A percentile compares a stretch with the other conserved stretches of the same genome.
Evolutionary conservation across 2,329 filamentous ascomycete species (phyloP).

Genomic region (Waltergamsia citrina): DNA sequence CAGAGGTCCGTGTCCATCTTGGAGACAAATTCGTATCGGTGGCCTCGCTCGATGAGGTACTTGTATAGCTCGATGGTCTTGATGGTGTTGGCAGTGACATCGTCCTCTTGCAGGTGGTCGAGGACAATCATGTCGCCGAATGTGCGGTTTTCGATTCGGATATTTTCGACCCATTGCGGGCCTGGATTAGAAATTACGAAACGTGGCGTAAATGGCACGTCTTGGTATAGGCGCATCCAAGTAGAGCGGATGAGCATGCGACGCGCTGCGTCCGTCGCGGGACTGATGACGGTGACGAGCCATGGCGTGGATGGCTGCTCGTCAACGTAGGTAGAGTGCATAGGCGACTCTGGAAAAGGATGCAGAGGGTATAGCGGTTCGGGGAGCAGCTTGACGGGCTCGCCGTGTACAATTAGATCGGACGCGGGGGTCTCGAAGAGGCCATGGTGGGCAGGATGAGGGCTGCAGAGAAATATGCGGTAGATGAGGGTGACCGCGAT

Average conservation of each 20-base stretch:
- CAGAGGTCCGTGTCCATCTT: constrained; percentile 22
- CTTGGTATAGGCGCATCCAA: constrained; percentile 19
- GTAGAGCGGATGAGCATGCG: constrained; percentile 19
- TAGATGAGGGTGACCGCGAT: neutral
- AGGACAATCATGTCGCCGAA: constrained; percentile 23
- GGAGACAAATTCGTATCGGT: constrained; percentile 18
- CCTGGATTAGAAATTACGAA: constrained; percentile 22
- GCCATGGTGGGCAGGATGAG: constrained; percentile 2
- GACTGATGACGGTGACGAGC: constrained; percentile 18
- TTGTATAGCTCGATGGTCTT: constrained; percentile 22
- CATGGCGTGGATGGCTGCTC: constrained; percentile 10
- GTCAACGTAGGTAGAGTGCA: constrained; percentile 3
- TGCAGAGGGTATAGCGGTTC: constrained; percentile 8
- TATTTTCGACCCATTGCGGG: constrained; percentile 12
- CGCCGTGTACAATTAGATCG: constrained; percentile 6
- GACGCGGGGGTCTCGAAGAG: constrained; percentile 3
- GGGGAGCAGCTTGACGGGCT: constrained; percentile 4
- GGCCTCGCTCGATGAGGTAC: constrained; percentile 13
- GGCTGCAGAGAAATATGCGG: neutral
- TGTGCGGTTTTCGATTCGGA: constrained; percentile 19
- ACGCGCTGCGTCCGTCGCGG: constrained; percentile 15
- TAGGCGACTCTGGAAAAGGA: constrained; percentile 15
- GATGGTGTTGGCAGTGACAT: constrained; percentile 20
- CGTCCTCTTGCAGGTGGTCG: constrained; percentile 18
- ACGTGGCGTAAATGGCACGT: constrained; percentile 16